phyloP scores from a whole-genome alignment of 805 yeast species.

The Barnettozyma sucrosica region DNA sequence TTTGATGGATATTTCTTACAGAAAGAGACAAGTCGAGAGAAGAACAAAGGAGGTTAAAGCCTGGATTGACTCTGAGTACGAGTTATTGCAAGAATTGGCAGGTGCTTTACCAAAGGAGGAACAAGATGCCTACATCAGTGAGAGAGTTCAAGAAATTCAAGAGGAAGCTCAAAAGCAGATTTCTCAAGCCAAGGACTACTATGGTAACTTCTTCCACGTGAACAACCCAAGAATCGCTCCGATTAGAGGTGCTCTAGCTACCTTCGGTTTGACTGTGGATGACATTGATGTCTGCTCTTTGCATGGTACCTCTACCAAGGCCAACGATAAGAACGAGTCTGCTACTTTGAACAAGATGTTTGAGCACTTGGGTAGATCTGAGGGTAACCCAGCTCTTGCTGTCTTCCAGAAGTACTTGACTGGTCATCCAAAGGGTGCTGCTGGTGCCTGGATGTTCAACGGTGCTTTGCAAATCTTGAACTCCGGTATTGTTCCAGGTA shows the following conservation, averaged over 20 bases:
- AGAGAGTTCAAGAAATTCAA: conserved; percentile 82
- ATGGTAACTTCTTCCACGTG: conserved; percentile 93
- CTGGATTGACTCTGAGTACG: conserved; percentile 83
- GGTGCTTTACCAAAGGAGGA: conserved; percentile 42
- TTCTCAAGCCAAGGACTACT: conserved; percentile 82
- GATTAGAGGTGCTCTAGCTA: conserved; percentile 92
- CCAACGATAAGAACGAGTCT: conserved; percentile 97
- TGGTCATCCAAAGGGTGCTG: conserved; percentile 99
- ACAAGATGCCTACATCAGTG: conserved; percentile 58
- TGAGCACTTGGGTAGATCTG: conserved; percentile 90
- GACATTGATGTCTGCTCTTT: conserved; percentile 95
- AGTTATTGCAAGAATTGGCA: conserved; percentile 65
- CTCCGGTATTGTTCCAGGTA: conserved; percentile 95
- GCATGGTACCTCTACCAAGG: conserved; percentile 99
- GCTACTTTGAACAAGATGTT: conserved; percentile 89
- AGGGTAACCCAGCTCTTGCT: conserved; percentile 97
- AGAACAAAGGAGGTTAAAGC: conserved; percentile 71
- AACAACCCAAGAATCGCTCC: conserved; percentile 94
- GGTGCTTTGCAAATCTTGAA: conserved; percentile 93
- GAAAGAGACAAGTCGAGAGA: conserved; percentile 81
- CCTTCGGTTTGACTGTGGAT: conserved; percentile 88
- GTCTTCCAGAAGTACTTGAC: conserved; percentile 98
- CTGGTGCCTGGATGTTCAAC: conserved; percentile 99
- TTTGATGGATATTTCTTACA: conserved; percentile 83
- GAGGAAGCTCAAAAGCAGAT: conserved; percentile 82